Evolutionary conservation across 2,329 filamentous ascomycete species (phyloP), one percentile per base, ranked within the genome.

Genomic region (Thermoascus crustaceus): DNA sequence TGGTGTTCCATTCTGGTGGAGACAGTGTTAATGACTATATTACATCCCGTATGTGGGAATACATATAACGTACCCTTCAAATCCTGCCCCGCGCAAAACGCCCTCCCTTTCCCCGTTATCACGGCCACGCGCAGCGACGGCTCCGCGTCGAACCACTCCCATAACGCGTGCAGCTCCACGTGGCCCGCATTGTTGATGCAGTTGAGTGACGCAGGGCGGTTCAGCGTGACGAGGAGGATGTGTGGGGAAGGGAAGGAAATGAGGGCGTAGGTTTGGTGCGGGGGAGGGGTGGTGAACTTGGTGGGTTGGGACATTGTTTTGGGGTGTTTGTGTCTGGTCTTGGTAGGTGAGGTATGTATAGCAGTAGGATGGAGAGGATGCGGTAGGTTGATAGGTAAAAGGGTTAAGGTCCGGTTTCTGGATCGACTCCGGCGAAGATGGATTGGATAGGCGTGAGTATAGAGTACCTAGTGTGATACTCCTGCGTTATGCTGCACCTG

Each of bases 191-290:
- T 46, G 38, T 60, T 61, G 46, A 69, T 67, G 46, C 62, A 64
- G 50, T 69, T 69, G 37, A 68, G 57, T 9, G 58, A 52, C 29
- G 55, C 50, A 7, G 60, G 58, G 7, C 66, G 59, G 42, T 63
- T 63, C 40, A 69, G 58, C 30, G 68, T 65, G 39, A 73, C 60
- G 37, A 73, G 58, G 40, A 71, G 53, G 55, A 71, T 52, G 44
- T 63, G 54, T 25, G 61, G 52, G 40, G 58, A 45, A 45, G 70
- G 70, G 56, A 67, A 64, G 33, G 53, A 48, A 41, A 67, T 52
- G 31, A 48, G 44, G 34, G 52, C 51, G 43, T 55, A 43, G 41
- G 57, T 43, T 2, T 53, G 51, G 20, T 42, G 38, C 25, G 62
- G 57, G 8, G 54, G 58, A 26, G 50, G 46, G 32, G 37, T 55